Conservation (phyloP, 2,329 filamentous ascomycete genomes). For the Paecilomyces sp. region DNA sequence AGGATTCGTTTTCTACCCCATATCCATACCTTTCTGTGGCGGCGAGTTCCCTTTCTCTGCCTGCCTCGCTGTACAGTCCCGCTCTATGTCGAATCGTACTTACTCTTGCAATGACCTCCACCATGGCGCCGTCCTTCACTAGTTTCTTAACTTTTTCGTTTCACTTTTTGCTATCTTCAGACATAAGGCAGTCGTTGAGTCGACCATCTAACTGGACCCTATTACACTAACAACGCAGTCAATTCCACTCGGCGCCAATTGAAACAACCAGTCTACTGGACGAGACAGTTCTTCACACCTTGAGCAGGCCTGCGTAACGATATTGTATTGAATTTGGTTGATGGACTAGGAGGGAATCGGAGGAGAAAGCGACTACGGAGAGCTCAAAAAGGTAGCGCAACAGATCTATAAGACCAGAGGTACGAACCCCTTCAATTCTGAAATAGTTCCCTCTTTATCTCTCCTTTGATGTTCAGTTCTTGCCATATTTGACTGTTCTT, state of each 20-base stretch:
- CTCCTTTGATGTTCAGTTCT: not conserved
- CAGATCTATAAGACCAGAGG: not conserved
- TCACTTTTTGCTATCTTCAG: not conserved
- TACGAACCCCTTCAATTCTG: not conserved
- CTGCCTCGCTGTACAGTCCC: not conserved
- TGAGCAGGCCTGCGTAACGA: not conserved
- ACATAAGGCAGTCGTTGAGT: not conserved
- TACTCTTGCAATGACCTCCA: not conserved
- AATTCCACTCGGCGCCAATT: not conserved
- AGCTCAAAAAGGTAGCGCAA: not conserved
- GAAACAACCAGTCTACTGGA: not conserved
- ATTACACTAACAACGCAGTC: not conserved
- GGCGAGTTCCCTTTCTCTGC: not conserved
- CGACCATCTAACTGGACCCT: not conserved
- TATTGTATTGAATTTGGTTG: not conserved
- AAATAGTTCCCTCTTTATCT: not conserved
- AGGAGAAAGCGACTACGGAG: not conserved
- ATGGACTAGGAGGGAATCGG: not conserved
- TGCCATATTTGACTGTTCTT: not conserved
- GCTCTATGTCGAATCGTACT: not conserved
- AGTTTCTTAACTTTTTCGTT: not conserved
- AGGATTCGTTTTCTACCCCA: not conserved
- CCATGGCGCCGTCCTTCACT: not conserved
- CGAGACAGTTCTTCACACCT: not conserved
- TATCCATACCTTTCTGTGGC: not conserved